Evolutionary conservation across 108 stramenopile genomes (phyloP), one percentile per base, ranked within the genome.

Genomic region (Mediolabrus comicus): DNA sequence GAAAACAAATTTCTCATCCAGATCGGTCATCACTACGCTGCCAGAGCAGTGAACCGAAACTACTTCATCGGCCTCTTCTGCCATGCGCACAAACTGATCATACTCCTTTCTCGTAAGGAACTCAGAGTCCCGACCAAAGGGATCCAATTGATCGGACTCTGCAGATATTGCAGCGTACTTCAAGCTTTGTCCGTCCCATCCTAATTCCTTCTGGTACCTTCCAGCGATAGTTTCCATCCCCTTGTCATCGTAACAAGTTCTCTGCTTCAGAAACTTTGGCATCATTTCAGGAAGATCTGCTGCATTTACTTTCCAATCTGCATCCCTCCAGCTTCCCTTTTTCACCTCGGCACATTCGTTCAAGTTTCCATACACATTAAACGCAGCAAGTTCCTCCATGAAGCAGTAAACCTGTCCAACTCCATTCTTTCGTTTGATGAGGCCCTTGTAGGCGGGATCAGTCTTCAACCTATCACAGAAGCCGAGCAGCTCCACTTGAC

Each of bases 1-100:
- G 46, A 85, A 77, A 31, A 82, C 74, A 52, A 82, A 82, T 55
- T 85, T 85, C 49, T 82, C 73, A 32, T 85, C 74, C 1, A 74
- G 58, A 30, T 85, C 84, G 2, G 84, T 82, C 66, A 85, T 62
- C 17, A 85, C 38, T 0, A 79, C 72, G 17, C 16, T 43, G 19
- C 71, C 73, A 14, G 43, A 25, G 62, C 84, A 85, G 11, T 46
- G 54, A 31, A 52, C 43, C 19, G 73, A 63, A 53, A 80, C 35
- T 24, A 62, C 14, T 27, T 55, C 34, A 41, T 79, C 70, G 12
- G 57, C 58, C 33, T 79, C 67, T 53, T 49, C 29, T 1, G 63
- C 81, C 9, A 76, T 58, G 3, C 16, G 16, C 7, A 82, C 30
- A 36, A 71, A 85, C 52, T 69, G 62, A 43, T 85, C 61, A 41